These are phyloP conservation scores for Phyllosticta citribraziliensis DNA, from an alignment of 2,329 filamentous ascomycete genomes.

Conservation along the genomic window DNA sequence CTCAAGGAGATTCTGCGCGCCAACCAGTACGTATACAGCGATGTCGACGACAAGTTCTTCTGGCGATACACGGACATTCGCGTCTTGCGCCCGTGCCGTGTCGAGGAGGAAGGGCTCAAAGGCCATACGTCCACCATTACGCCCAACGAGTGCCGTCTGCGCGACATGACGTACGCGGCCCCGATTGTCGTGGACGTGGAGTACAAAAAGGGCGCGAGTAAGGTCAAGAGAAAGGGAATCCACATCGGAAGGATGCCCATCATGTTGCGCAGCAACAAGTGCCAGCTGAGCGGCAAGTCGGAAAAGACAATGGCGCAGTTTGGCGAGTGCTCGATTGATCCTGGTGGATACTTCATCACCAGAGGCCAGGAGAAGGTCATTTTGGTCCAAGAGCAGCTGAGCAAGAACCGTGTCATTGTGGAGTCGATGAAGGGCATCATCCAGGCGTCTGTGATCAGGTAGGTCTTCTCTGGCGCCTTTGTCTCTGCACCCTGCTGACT, in stretches of 20 bases:
- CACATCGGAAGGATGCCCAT: conserved; percentile 86
- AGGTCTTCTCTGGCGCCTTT: conserved; percentile 10
- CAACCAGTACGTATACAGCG: conserved; percentile 79
- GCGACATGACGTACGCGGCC: conserved; percentile 96
- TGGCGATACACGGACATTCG: conserved; percentile 87
- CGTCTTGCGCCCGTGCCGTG: conserved; percentile 69
- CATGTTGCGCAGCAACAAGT: conserved; percentile 95
- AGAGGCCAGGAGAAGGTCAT: conserved; percentile 98
- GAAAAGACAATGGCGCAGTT: conserved; percentile 83
- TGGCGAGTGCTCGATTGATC: conserved; percentile 92
- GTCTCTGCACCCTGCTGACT: conserved; percentile 1
- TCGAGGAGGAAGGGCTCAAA: conserved; percentile 57
- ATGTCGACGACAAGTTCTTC: conserved; percentile 87
- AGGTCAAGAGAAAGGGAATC: conserved; percentile 62
- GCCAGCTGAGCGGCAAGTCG: conserved; percentile 71
- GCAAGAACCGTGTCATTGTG: conserved; percentile 98
- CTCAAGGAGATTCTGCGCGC: conserved; percentile 94
- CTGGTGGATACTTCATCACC: conserved; percentile 95
- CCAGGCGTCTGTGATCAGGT: conserved; percentile 81
- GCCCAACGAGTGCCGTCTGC: conserved; percentile 89
- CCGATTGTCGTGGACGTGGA: conserved; percentile 89
- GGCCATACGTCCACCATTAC: conserved; percentile 51
- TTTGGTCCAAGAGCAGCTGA: conserved; percentile 93
- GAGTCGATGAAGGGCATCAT: conserved; percentile 93
- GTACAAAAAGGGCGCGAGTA: conserved; percentile 72